phyloP scores from a whole-genome alignment of 805 yeast genomes.

The Ogataea glucozyma region DNA sequence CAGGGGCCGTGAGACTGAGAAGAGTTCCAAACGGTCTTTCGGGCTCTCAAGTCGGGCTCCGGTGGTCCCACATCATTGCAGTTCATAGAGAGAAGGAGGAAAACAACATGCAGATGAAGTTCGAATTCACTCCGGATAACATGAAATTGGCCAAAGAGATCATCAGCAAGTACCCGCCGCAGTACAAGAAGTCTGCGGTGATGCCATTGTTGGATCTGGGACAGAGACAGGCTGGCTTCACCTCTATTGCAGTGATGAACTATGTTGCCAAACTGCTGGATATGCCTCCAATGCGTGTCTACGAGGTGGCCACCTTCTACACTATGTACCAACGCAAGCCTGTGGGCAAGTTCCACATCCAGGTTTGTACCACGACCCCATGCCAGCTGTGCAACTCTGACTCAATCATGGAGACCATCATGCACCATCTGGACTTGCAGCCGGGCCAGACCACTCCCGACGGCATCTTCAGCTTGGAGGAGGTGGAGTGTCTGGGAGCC shows the following conservation, averaged over 20 bases:
- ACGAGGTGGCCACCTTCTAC: conserved; percentile 89
- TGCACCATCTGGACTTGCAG: conserved; percentile 57
- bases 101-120: conserved; percentile 67
- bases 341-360: conserved; percentile 80
- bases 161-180: conserved; percentile 78
- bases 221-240: conserved; percentile 84
- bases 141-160: conserved; percentile 67
- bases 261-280: conserved; percentile 81
- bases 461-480: conserved; percentile 76
- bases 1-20: too few species aligned
- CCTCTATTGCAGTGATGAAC: conserved; percentile 86
- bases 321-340: conserved; percentile 89
- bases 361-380: conserved; percentile 88
- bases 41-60: conserved; percentile 5
- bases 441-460: conserved; percentile 81
- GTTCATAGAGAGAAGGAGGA: conserved; percentile 74
- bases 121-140: conserved; percentile 71
- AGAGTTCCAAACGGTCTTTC: neutral
- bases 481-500: conserved; percentile 90
- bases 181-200: conserved; percentile 83
- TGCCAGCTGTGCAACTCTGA: conserved; percentile 85
- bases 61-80: conserved; percentile 39
- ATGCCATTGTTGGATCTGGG: conserved; percentile 88
- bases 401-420: conserved; percentile 70
- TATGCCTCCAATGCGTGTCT: conserved; percentile 93